These are phyloP conservation scores for Westerdykella ornata DNA, from an alignment of 2,329 filamentous ascomycete species.

Conservation along the genomic window DNA sequence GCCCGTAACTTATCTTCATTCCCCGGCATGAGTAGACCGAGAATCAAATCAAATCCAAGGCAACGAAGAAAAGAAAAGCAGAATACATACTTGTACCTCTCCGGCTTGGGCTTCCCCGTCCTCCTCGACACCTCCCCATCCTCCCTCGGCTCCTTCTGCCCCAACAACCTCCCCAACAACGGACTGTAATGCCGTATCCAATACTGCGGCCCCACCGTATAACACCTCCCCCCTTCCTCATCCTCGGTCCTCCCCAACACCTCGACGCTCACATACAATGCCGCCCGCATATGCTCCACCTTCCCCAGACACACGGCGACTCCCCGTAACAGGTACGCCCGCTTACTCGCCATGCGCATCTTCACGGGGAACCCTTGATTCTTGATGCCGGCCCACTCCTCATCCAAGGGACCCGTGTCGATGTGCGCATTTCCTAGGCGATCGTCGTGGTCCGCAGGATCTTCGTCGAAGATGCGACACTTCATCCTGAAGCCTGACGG, in stretches of 20 bases:
- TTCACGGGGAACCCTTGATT: slow-evolving; percentile 63
- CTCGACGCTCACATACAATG: slow-evolving; percentile 65
- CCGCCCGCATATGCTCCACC: slow-evolving; percentile 61
- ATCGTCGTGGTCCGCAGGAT: slow-evolving; percentile 79
- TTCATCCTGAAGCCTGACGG: slow-evolving; percentile 75
- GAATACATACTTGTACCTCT: slow-evolving; percentile 66
- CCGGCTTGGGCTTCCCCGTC: slow-evolving; percentile 46
- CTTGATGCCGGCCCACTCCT: slow-evolving; percentile 62
- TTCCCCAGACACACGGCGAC: slow-evolving; percentile 57
- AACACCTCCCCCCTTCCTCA: slow-evolving; percentile 60
- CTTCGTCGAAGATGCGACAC: slow-evolving; percentile 83
- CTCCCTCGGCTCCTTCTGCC: slow-evolving; percentile 51
- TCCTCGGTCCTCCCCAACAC: slow-evolving; percentile 68
- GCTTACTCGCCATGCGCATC: slow-evolving; percentile 80
- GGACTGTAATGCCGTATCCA: slow-evolving; percentile 85
- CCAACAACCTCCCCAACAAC: slow-evolving; percentile 74
- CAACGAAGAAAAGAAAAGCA: no score
- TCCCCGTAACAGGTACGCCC: slow-evolving; percentile 70
- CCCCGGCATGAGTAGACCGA: no score
- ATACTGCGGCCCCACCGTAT: slow-evolving; percentile 68
- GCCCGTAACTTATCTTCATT: no score
- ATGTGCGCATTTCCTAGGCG: slow-evolving; percentile 80
- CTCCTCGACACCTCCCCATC: slow-evolving; percentile 25
- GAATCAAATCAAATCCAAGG: no score
- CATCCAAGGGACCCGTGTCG: slow-evolving; percentile 52